Evolutionary conservation across 371 early-diverging fungal species (phyloP).

Genomic region (Apophysomyces trapeziformis): DNA sequence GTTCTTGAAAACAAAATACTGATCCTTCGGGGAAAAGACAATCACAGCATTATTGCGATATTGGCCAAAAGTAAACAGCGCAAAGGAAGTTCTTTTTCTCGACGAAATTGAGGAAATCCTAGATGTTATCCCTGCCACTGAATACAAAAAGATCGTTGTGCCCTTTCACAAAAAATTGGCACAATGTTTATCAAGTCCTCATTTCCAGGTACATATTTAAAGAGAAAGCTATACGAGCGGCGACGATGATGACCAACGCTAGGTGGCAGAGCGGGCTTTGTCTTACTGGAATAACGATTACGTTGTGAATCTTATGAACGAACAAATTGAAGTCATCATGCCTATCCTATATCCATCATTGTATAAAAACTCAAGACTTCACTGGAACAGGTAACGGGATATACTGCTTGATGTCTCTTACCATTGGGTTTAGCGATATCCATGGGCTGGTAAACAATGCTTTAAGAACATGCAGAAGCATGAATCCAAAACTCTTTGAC

Average conservation of each 20-base stretch:
- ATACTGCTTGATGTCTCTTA: neutral
- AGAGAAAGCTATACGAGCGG: neutral
- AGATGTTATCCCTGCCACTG: conserved; percentile 89
- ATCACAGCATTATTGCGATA: conserved; percentile 87
- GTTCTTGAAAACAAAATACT: neutral
- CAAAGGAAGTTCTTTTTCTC: conserved; percentile 97
- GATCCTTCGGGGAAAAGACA: conserved; percentile 51
- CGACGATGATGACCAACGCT: conserved; percentile 10
- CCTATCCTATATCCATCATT: conserved; percentile 94
- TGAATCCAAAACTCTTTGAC: conserved; percentile 90
- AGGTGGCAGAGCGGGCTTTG: conserved; percentile 96
- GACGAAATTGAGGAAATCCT: conserved; percentile 96
- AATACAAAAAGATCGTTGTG: conserved; percentile 86
- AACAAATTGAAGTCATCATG: conserved; percentile 85
- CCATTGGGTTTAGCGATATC: conserved; percentile 67
- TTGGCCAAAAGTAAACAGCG: conserved; percentile 98
- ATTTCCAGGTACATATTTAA: conserved; percentile 82
- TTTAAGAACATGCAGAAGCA: conserved; percentile 90
- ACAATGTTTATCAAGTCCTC: conserved; percentile 90
- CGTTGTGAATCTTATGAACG: conserved; percentile 89
- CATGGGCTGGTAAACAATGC: conserved; percentile 95
- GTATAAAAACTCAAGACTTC: conserved; percentile 90
- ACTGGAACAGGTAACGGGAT: conserved; percentile 89
- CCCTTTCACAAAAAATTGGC: conserved; percentile 92
- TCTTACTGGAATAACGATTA: conserved; percentile 98